Base-by-base conservation (phyloP, 2,329 filamentous ascomycete species). In the Pseudogymnoascus sp. region DNA sequence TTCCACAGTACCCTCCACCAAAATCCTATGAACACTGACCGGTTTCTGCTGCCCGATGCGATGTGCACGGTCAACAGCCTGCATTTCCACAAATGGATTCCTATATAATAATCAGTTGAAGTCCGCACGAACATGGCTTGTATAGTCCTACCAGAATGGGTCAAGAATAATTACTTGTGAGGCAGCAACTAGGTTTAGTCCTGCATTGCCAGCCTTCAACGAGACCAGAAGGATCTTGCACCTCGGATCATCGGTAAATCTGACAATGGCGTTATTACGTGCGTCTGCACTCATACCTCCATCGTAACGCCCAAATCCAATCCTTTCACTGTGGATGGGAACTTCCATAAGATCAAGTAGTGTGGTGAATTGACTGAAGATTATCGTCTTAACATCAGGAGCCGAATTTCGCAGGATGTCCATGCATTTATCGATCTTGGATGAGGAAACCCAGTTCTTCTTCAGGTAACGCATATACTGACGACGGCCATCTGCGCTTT, bases 1-100 rank as follows among this genome's bases (percentile, higher is more conserved):
- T 74, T 97, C 93, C 1, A 97, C 89, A 0, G 93, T 96, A 5
- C 84, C 82, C 68, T 86, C 75, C 6, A 93, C 85, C 2, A 96
- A 77, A 23, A 96, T 83, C 3, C 91, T 87, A 72, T 96, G 91
- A 1, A 97, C 88, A 63, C 86, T 82, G 3, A 96, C 93, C 6
- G 86, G 78, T 3, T 82, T 81, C 67, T 81, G 77, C 76, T 97
- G 93, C 0, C 92, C 92, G 68, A 96, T 93, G 8, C 93, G 88
- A 75, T 96, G 89, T 2, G 92, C 90, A 21, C 93, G 88, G 73
- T 96, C 93, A 60, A 96, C 88, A 3, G 93, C 93, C 76, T 97
- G 93, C 75, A 92, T 91, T 76, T 96, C 93, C 59, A 96, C 89
- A 72, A 89, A 96, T 0, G 92, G 93, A 67, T 96, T 97, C 49